A percentile compares a stretch with the other conserved stretches of the same genome.
Evolutionary conservation across 202 grass and related monocot species (phyloP).

Genomic region (Zizania palustris): DNA sequence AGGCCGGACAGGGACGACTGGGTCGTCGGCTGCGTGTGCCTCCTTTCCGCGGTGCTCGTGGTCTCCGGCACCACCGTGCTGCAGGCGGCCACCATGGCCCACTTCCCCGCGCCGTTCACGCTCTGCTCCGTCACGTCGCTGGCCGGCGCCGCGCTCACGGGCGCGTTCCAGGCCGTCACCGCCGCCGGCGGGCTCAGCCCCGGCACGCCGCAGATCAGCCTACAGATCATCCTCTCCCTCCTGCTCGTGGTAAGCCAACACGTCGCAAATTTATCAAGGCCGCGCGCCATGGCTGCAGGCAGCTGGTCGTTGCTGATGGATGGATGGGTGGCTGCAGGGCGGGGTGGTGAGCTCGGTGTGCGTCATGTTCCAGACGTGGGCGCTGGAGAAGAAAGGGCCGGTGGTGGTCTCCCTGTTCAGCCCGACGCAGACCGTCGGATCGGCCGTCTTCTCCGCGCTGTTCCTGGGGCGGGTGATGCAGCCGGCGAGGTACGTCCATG

Average conservation of each 20-base stretch:
- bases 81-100: slow-evolving; percentile 71
- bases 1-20: slow-evolving; percentile 53
- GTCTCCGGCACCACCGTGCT: slow-evolving; percentile 46
- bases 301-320: background rate
- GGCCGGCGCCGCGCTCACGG: slow-evolving; percentile 59
- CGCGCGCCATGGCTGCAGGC: too few relatives aligned
- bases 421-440: slow-evolving; percentile 66
- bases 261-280: too few relatives aligned
- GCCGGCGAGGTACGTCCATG: slow-evolving; percentile 50
- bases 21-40: slow-evolving; percentile 56
- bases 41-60: slow-evolving; percentile 61
- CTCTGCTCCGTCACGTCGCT: slow-evolving; percentile 66
- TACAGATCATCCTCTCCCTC: slow-evolving; percentile 50
- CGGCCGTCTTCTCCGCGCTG: slow-evolving; percentile 60
- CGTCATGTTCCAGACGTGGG: slow-evolving; percentile 76
- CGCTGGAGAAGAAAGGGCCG: slow-evolving; percentile 70
- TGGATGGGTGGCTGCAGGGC: slow-evolving; percentile 39
- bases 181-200: slow-evolving; percentile 55
- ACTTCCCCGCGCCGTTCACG: slow-evolving; percentile 70
- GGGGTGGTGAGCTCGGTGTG: slow-evolving; percentile 59
- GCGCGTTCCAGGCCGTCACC: slow-evolving; percentile 51
- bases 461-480: slow-evolving; percentile 56
- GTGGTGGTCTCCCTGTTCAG: slow-evolving; percentile 79
- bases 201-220: slow-evolving; percentile 54
- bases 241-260: slow-evolving; percentile 54